Conservation (phyloP, 805 yeast species). For the Saturnispora galanensis region DNA sequence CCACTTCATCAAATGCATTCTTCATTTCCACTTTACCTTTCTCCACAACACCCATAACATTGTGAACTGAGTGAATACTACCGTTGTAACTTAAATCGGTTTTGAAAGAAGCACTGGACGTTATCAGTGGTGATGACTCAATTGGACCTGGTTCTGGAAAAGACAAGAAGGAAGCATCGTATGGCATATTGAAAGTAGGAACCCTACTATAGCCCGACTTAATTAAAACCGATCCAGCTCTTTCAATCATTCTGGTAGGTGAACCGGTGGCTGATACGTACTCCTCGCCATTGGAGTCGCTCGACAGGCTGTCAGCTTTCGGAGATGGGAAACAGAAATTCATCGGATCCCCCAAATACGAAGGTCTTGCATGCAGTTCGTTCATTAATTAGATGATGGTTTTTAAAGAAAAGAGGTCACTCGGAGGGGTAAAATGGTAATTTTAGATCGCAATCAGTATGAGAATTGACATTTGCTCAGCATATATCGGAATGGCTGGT, state of each 20-base stretch:
- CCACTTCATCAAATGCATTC: not conserved
- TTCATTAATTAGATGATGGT: not conserved
- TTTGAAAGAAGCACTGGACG: not conserved
- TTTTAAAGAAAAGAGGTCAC: not conserved
- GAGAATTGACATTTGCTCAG: not conserved
- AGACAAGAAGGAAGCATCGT: not conserved
- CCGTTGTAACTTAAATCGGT: conserved; percentile 1
- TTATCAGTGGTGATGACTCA: not conserved
- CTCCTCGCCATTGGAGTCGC: not conserved
- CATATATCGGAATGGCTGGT: not conserved
- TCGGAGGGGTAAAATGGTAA: not conserved
- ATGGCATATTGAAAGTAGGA: conserved; percentile 5
- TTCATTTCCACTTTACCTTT: not conserved
- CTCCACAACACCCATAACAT: not conserved
- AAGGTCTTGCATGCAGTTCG: conserved; percentile 9
- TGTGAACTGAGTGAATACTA: conserved; percentile 1
- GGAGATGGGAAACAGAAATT: conserved; percentile 10
- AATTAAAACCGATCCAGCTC: conserved; percentile 13
- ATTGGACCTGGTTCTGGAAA: not conserved
- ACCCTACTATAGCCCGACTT: conserved; percentile 12
- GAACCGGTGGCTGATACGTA: not conserved
- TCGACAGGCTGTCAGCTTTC: not conserved
- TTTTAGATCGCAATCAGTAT: not conserved
- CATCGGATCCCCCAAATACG: conserved; percentile 11
- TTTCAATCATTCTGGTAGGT: conserved; percentile 6